These are phyloP conservation scores for Flaveria bidentis DNA, from an alignment of 129 eudicot species.

Conservation along the genomic window DNA sequence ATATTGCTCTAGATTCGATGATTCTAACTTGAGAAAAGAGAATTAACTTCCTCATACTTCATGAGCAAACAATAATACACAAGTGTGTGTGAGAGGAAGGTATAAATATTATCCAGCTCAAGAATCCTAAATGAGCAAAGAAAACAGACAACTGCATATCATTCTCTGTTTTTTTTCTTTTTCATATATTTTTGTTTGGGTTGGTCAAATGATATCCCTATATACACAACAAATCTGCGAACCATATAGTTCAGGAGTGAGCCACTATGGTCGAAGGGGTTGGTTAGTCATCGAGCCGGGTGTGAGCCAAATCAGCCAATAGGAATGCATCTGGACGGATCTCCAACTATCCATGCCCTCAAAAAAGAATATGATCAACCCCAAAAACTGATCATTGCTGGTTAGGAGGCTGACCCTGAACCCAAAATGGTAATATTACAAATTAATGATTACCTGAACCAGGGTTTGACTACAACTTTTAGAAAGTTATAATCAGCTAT, in stretches of 20 bases:
- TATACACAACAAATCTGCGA: conserved; percentile 65
- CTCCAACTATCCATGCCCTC: conserved; percentile 30
- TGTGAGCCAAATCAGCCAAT: conserved; percentile 21
- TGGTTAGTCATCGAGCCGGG: conserved; percentile 47
- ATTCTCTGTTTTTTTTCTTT: conserved; percentile 26
- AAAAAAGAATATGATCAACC: conserved; percentile 44
- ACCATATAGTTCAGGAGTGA: conserved; percentile 37
- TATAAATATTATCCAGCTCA: conserved; percentile 29
- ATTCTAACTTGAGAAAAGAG: conserved; percentile 19
- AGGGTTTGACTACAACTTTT: conserved; percentile 35
- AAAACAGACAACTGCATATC: conserved; percentile 39
- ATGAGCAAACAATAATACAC: conserved; percentile 42
- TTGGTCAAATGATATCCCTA: conserved; percentile 37
- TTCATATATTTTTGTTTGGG: conserved; percentile 40
- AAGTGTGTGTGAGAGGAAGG: conserved; percentile 23
- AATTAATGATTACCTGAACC: conserved; percentile 26
- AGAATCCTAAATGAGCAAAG: conserved; percentile 30
- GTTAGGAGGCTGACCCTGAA: conserved; percentile 31
- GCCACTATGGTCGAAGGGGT: conserved; percentile 38
- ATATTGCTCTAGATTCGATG: conserved; percentile 32
- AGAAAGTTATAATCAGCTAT: conserved; percentile 58
- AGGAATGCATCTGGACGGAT: conserved; percentile 18
- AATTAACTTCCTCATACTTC: conserved; percentile 21
- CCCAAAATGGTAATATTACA: conserved; percentile 31
- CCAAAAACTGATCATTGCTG: conserved; percentile 13